Evolutionary conservation across 2,329 filamentous ascomycete genomes (phyloP).

Genomic region (Plenodomus lindquistii): DNA sequence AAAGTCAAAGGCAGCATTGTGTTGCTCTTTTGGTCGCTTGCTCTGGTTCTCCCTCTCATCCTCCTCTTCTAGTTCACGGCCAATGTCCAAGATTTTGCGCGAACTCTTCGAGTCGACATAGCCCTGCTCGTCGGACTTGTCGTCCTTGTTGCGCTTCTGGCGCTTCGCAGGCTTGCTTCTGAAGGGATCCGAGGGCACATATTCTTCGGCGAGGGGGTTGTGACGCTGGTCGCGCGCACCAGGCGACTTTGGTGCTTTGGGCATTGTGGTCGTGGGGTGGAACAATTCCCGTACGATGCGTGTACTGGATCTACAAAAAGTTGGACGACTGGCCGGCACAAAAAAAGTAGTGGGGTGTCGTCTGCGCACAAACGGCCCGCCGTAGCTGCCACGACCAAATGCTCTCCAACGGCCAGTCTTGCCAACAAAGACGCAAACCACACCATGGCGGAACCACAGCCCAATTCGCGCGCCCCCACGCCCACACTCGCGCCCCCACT

Average conservation of each 20-base stretch:
- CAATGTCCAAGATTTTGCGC: constrained; percentile 84
- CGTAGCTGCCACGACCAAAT: constrained; percentile 12
- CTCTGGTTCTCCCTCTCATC: constrained; percentile 61
- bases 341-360: constrained; percentile 20
- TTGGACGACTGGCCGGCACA: constrained; percentile 6
- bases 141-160: constrained; percentile 61
- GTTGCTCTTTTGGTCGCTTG: constrained; percentile 47
- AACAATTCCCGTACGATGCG: not conserved
- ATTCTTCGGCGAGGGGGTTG: constrained; percentile 93
- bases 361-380: constrained; percentile 14
- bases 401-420: too few species aligned
- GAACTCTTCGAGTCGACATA: constrained; percentile 90
- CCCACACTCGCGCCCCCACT: constrained; percentile 53
- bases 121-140: constrained; percentile 64
- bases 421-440: not conserved
- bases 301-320: constrained; percentile 8
- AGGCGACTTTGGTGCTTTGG: constrained; percentile 68
- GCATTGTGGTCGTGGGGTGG: constrained; percentile 59
- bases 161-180: constrained; percentile 69
- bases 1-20: constrained; percentile 75
- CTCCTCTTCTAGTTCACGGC: constrained; percentile 85
- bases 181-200: constrained; percentile 68
- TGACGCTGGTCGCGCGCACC: constrained; percentile 70
- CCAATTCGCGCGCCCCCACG: constrained; percentile 42
- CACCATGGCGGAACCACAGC: constrained; percentile 41